Base-by-base conservation (phyloP, 2,329 filamentous ascomycete species). In the Colletotrichum sp. region DNA sequence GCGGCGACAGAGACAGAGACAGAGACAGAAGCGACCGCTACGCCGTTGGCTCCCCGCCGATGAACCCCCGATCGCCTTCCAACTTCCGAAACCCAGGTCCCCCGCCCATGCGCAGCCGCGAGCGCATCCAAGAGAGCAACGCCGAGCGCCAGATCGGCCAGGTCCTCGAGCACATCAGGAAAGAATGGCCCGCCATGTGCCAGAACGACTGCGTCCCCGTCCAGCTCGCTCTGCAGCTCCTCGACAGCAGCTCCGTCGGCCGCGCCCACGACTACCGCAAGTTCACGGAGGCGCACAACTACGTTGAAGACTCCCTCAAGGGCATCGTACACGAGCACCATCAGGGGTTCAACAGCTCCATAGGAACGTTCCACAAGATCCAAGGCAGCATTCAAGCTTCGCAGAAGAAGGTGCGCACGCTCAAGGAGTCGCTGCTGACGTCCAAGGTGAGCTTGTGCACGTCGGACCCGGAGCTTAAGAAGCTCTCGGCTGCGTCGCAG, bases 281-380 rank as follows among this genome's bases (percentile, higher is more conserved):
- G 77, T 99, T 99, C 82, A 90, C 94, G 80, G 88, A 93, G 77
- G 95, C 95, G 61, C 95, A 98, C 82, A 88, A 92, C 76, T 95
- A 97, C 81, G 90, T 99, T n/a, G 96, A 99, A 81, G 93, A 93
- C 78, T 96, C 96, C 12, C 88, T 99, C 71, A 98, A 98, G 83
- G 92, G 93, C 38, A 98, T 99, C 78, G 97, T 99, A 31, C 98
- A 99, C 83, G 96, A 99, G 85, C 96, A 99, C 81, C 96, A 99
- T 81, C 97, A 99, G 83, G 97, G 97, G 61, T 99, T 99, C 89
- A 99, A 98, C 85, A 98, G 95, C 83, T 98, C 96, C 65, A 98
- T 99, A 76, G 97, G 96, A 83, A 98, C 96, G 24, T 99, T 98
- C 81, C 97, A 99, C 87, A 98, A 98, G 84, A 99, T 99, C 75